A percentile compares a stretch with the other conserved stretches of the same genome.
phyloP scores from a whole-genome alignment of 305 asterid species.

The Lippia alba region DNA sequence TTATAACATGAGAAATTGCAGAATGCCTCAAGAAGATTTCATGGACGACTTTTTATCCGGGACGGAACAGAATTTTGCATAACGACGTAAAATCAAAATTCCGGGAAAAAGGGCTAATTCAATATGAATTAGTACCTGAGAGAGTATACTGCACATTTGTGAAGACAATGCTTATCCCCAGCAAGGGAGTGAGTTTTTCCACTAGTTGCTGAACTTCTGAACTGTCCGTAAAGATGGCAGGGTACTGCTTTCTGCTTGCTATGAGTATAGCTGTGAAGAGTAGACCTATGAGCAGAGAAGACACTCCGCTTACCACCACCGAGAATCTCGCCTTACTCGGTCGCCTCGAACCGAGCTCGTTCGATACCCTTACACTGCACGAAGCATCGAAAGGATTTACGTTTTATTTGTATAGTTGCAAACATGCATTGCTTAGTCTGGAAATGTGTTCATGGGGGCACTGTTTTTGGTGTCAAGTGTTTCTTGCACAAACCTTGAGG shows the following conservation, averaged over 20 bases:
- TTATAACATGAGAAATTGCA: background rate
- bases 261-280: slow-evolving; percentile 40
- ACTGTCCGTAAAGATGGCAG: slow-evolving; percentile 43
- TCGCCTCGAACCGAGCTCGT: slow-evolving; percentile 54
- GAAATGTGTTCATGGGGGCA: background rate
- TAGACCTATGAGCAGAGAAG: slow-evolving; percentile 49
- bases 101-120: too few species aligned
- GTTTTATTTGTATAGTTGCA: background rate
- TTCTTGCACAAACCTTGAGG: slow-evolving; percentile 52
- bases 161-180: slow-evolving; percentile 47
- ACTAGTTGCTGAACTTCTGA: slow-evolving; percentile 45
- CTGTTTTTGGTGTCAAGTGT: background rate
- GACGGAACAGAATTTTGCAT: background rate
- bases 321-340: slow-evolving; percentile 58
- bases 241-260: slow-evolving; percentile 39
- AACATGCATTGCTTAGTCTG: background rate
- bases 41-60: background rate
- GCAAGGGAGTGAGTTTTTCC: slow-evolving; percentile 54
- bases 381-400: background rate
- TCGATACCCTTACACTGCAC: slow-evolving; percentile 63
- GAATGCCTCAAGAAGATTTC: background rate
- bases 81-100: too few species aligned
- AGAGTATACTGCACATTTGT: slow-evolving; percentile 59
- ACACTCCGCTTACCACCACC: slow-evolving; percentile 45
- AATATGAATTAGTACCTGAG: slow-evolving; percentile 40